Base-by-base conservation (phyloP, 345 rosid genomes). In the Brassica incana region DNA sequence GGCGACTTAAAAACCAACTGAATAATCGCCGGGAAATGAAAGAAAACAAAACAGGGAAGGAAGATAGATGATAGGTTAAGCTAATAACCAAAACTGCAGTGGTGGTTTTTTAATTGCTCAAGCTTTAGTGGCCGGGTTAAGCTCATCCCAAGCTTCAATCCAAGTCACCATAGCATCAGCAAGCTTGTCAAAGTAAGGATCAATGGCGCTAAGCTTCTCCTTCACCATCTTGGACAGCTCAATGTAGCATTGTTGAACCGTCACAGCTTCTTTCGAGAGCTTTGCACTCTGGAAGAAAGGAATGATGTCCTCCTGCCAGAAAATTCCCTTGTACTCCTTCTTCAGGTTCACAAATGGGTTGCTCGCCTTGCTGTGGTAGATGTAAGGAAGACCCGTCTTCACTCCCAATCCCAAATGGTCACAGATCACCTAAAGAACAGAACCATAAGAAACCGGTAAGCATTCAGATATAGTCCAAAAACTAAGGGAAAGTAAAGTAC, bases 351-450 rank as follows among this genome's bases (percentile, higher is more conserved):
- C 97, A 58, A 92, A 92, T 0, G 97, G 97, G 83, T 91, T 92
- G 85, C 97, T 92, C 0, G 96, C 96, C 78, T 92, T 92, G 92
- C 97, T 91, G 89, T 92, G 97, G 90, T 86, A 92, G 77, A 93
- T 89, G 89, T 93, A 93, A 0, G 97, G 97, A 77, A 93, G 69
- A 38, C 97, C 97, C 0, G 97, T 91, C 87, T 93, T 93, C 80
- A 93, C 94, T 77, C 97, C 97, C 63, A 80, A 77, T 38, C 97
- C 93, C 76, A 93, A 80, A 85, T 93, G 97, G 72, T 93, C 97
- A 35, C 93, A 89, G 10, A 93, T 88, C 66, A 93, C 97, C 97
- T 92, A 69, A 20, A 45, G 27, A 62, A 43, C 10, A 60, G 9
- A 4, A 3, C 15, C 65, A 61, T 61, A 61, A 61, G 33, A 76